Conservation (phyloP, 495 filamentous ascomycete genomes). For the Cryomyces minteri region DNA sequence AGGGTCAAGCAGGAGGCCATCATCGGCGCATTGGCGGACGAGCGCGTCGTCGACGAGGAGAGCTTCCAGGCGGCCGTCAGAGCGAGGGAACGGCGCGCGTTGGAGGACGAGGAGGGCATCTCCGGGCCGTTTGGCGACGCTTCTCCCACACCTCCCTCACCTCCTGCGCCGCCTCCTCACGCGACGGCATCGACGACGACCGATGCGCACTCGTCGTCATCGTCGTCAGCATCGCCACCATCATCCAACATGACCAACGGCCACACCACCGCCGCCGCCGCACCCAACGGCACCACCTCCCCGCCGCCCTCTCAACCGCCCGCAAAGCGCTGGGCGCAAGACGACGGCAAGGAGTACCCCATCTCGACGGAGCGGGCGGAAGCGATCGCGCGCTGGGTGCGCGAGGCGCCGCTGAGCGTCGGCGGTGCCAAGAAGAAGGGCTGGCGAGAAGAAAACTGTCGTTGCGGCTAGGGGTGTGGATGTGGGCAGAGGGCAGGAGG, state of each 20-base stretch:
- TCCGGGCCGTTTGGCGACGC: slow-evolving; percentile 8
- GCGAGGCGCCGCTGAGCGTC: slow-evolving; percentile 31
- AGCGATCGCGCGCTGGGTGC: slow-evolving; percentile 49
- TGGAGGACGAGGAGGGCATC: slow-evolving; percentile 25
- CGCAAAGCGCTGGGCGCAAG: slow-evolving; percentile 40
- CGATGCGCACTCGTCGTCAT: not conserved
- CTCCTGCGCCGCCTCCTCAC: slow-evolving; percentile 1
- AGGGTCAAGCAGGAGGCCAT: slow-evolving; percentile 42
- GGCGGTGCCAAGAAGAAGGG: slow-evolving; percentile 11
- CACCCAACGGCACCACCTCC: not conserved
- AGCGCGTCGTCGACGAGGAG: slow-evolving; percentile 44
- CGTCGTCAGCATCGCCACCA: no score
- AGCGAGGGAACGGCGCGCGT: slow-evolving; percentile 35
- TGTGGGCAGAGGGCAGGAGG: no score
- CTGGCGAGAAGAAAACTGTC: not conserved
- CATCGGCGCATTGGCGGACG: slow-evolving; percentile 43
- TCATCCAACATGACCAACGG: not conserved
- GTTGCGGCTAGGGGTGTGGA: no score
- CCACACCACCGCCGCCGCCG: not conserved
- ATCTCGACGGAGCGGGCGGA: slow-evolving; percentile 50
- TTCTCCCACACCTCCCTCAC: not conserved
- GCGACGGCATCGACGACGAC: not conserved
- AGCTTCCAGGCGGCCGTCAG: slow-evolving; percentile 40
- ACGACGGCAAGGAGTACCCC: slow-evolving; percentile 47
- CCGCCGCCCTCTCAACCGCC: slow-evolving; percentile 10